Base-by-base conservation (phyloP, 2,329 filamentous ascomycete genomes). In the Aspergillus sp. region DNA sequence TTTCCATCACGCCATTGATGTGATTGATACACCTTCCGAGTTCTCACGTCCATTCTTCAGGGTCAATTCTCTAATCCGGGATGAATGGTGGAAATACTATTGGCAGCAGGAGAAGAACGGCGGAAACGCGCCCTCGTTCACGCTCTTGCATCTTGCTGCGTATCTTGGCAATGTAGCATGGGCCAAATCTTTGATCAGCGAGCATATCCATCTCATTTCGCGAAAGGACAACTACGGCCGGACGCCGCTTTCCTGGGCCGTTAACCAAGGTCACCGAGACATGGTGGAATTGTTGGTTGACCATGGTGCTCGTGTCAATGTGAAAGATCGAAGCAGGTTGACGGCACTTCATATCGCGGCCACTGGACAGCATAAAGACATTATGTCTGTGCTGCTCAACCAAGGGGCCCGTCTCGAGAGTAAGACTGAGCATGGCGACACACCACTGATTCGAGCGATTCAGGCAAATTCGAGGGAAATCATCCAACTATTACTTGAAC, bases 271-370 rank as follows among this genome's bases (percentile, higher is more conserved):
- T 6, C 55, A 65, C 36, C 36, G 29, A 51, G 54, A 58, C 3
- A 52, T 67, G 20, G 60, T 59, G 51, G 12, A 57, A 32, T 12
- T 62, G 20, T 31, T 62, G 16, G 32, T 59, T 18, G 54, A 62
- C 24, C 45, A 59, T 26, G 54, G 52, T 52, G 60, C 57, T 11
- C 29, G 56, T 49, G 47, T 55, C 49, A 57, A 62, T 53, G 20
- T 52, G 20, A 57, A 57, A 57, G 63, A 67, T 56, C 52, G 57
- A 56, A 55, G 56, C 54, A 60, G 16, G 29, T 51, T 63, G 52
- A 68, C 67, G 12, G 62, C 67, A 49, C 65, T 70, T 32, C 65
- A 68, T 61, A 62, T 65, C 29, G 66, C 66, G 49, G 66, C 63
- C 46, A 62, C 50, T 20, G 56, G 36, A 16, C 36, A 42, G 16